These are phyloP conservation scores for Magnusiomyces paraingens DNA, from an alignment of 1,139 yeast species.

Conservation along the genomic window DNA sequence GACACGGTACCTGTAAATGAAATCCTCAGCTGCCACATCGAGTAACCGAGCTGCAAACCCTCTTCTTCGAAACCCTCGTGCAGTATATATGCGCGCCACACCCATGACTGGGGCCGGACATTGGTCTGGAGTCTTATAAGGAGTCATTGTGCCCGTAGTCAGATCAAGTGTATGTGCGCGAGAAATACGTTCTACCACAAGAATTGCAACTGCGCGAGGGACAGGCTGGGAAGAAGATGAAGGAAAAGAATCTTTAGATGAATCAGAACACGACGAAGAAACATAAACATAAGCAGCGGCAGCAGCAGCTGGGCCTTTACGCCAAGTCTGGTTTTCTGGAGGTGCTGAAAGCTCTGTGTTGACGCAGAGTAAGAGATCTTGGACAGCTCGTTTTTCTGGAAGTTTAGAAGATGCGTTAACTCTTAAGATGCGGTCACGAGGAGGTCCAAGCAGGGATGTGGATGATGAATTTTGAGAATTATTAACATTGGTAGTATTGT, in stretches of 20 bases:
- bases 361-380: conserved; percentile 3
- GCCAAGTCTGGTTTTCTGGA: conserved; percentile 4
- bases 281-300: conserved; percentile 6
- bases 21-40: conserved; percentile 36
- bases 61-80: conserved; percentile 46
- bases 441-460: neutral
- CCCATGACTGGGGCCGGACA: conserved; percentile 38
- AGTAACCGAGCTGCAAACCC: conserved; percentile 46
- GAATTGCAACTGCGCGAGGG: conserved; percentile 44
- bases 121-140: conserved; percentile 4
- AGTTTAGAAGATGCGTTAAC: neutral
- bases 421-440: conserved; percentile 2
- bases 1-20: conserved; percentile 48
- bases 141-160: conserved; percentile 34
- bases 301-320: conserved; percentile 1
- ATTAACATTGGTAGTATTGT: too few species aligned
- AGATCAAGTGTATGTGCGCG: conserved; percentile 44
- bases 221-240: conserved; percentile 11
- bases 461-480: conserved; percentile 11
- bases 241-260: neutral
- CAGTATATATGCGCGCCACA: conserved; percentile 59
- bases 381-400: conserved; percentile 6
- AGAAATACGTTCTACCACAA: conserved; percentile 38
- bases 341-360: conserved; percentile 4
- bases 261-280: neutral